These are phyloP conservation scores for Erodium chrysanthum DNA, from an alignment of 441 rosid genomes.

Conservation along the genomic window DNA sequence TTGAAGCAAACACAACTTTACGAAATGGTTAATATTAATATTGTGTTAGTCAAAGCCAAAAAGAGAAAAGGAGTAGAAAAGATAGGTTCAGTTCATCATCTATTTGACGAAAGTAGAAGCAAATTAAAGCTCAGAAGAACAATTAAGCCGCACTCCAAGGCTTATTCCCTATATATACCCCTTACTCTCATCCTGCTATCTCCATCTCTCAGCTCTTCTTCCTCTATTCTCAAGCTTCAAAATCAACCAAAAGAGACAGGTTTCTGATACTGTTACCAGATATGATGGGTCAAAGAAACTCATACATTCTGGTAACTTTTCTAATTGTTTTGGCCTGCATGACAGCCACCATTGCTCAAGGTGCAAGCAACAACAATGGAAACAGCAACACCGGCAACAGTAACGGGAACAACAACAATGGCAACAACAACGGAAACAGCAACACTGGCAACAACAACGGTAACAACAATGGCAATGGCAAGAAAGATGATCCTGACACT, in stretches of 20 bases:
- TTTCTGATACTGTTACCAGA: not conserved
- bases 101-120: constrained; percentile 24
- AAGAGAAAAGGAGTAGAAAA: not conserved
- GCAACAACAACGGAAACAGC: not conserved
- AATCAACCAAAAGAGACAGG: no score
- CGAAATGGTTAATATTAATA: constrained; percentile 11
- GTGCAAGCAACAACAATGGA: constrained; percentile 6
- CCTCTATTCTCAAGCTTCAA: not conserved
- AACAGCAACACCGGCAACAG: constrained; percentile 4
- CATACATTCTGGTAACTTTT: constrained; percentile 30
- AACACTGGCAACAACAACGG: constrained; percentile 11
- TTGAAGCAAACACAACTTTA: constrained; percentile 19
- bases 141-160: constrained; percentile 24
- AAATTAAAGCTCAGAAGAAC: constrained; percentile 20
- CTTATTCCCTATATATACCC: constrained; percentile 16
- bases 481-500: constrained; percentile 9
- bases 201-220: constrained; percentile 9
- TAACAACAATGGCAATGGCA: not conserved
- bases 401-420: constrained; percentile 15
- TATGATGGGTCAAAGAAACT: constrained; percentile 30
- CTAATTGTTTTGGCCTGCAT: constrained; percentile 31
- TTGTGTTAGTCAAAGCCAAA: constrained; percentile 9
- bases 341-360: constrained; percentile 26
- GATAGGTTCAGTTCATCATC: not conserved
- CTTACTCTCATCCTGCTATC: not conserved